These are phyloP conservation scores for Sporothrix brunneoviolacea DNA, from an alignment of 2,329 filamentous ascomycete genomes.

Conservation along the genomic window DNA sequence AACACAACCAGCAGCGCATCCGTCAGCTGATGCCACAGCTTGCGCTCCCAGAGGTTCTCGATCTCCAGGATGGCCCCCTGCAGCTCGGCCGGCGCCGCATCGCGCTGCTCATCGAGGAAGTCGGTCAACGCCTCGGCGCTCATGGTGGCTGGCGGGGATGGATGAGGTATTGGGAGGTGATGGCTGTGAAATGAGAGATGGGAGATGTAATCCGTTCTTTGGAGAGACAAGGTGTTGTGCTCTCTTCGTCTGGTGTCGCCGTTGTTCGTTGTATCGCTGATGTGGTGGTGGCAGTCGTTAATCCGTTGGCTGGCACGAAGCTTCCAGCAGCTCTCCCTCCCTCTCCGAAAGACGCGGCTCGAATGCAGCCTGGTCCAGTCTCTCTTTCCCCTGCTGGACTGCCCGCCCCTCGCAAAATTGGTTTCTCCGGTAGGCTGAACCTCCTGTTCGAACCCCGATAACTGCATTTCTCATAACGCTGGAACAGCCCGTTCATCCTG, in stretches of 20 bases:
- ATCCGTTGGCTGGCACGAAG: slow-evolving; percentile 6
- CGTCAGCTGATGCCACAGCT: slow-evolving; percentile 98
- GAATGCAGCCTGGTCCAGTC: slow-evolving; percentile 32
- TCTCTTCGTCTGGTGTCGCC: too few relatives aligned
- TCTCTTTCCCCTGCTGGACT: not conserved
- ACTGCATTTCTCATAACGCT: not conserved
- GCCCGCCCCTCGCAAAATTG: slow-evolving; percentile 14
- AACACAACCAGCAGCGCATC: slow-evolving; percentile 85
- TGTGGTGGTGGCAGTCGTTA: slow-evolving; percentile 2
- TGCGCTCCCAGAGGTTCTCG: slow-evolving; percentile 96
- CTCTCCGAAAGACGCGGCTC: slow-evolving; percentile 31
- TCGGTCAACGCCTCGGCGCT: slow-evolving; percentile 82
- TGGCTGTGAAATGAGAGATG: not conserved
- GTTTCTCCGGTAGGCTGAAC: slow-evolving; percentile 8
- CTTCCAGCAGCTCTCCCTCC: slow-evolving; percentile 12
- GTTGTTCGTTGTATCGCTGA: slow-evolving; percentile 12
- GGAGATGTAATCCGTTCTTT: too few relatives aligned
- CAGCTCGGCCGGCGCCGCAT: slow-evolving; percentile 78
- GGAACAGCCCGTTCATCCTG: not conserved
- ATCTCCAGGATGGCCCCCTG: slow-evolving; percentile 85
- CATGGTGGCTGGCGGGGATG: slow-evolving; percentile 44
- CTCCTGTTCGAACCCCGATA: not conserved
- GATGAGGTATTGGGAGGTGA: not conserved
- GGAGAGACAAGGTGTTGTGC: too few relatives aligned
- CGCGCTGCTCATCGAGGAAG: slow-evolving; percentile 85